Percentiles rank a stretch among this genome's conserved stretches.
These are phyloP conservation scores for Blastocystis sp. DNA, from an alignment of 352 stramenopile genomes.

Conservation along the genomic window DNA sequence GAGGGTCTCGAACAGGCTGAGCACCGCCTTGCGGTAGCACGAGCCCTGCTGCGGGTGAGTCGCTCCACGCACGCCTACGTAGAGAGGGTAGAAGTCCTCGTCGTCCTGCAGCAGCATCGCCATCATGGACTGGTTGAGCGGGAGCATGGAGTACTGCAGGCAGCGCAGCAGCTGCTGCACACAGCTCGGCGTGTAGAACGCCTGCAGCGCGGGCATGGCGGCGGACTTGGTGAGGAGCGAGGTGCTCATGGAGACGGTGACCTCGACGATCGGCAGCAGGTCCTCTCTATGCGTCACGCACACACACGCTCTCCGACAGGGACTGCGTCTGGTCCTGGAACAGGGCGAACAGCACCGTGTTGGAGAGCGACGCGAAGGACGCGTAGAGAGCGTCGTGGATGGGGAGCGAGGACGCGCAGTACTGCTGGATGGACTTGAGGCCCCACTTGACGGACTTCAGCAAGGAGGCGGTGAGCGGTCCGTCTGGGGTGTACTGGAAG, in stretches of 20 bases:
- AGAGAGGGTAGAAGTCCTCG: constrained; percentile 13
- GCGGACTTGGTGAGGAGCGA: neutral
- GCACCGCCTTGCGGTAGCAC: constrained; percentile 1
- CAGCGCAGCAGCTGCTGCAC: constrained; percentile 13
- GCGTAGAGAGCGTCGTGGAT: neutral
- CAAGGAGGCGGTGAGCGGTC: neutral
- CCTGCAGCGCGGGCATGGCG: neutral
- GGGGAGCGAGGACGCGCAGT: neutral
- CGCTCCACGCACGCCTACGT: neutral
- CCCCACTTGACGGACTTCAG: constrained; percentile 38
- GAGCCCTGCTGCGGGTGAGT: neutral
- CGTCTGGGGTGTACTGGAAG: neutral
- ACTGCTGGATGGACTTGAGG: constrained; percentile 5
- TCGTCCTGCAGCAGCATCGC: constrained; percentile 3
- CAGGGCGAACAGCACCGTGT: constrained; percentile 32
- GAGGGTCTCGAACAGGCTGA: constrained; percentile 11
- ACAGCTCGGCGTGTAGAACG: neutral
- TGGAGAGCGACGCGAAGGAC: constrained; percentile 8
- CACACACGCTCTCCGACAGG: neutral
- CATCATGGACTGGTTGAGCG: neutral
- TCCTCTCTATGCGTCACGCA: neutral
- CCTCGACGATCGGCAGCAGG: constrained; percentile 11
- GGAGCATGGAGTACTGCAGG: constrained; percentile 35
- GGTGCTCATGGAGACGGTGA: neutral
- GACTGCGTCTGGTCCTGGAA: neutral